phyloP scores from a whole-genome alignment of 2,329 filamentous ascomycete species.

The Tolypocladium inflatum region DNA sequence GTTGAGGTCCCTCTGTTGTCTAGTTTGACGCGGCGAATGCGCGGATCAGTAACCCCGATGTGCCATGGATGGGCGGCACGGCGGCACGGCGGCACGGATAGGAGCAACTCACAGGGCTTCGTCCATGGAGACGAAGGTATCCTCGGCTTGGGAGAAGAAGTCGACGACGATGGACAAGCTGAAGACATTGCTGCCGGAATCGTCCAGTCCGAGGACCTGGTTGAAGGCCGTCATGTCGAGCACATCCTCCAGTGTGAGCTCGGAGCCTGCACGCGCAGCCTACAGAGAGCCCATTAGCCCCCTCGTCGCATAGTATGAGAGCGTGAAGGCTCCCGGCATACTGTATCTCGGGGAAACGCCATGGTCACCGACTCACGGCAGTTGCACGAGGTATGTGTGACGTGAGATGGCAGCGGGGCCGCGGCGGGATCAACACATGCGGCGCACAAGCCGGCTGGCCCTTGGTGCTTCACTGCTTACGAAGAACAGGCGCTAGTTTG shows the following conservation, averaged over 20 bases:
- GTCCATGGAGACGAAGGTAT: slow-evolving; percentile 82
- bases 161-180: slow-evolving; percentile 80
- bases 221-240: slow-evolving; percentile 77
- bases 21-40: slow-evolving; percentile 23
- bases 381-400: not conserved
- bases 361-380: not conserved
- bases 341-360: not conserved
- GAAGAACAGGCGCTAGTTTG: not conserved
- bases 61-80: not conserved
- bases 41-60: slow-evolving; percentile 1
- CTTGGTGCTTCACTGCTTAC: not conserved
- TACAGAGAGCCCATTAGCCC: too few relatives aligned
- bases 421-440: not conserved
- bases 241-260: slow-evolving; percentile 56
- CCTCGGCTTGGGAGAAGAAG: slow-evolving; percentile 85
- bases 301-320: too few relatives aligned
- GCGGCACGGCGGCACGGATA: not conserved
- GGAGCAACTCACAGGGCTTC: slow-evolving; percentile 58
- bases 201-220: slow-evolving; percentile 98
- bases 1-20: slow-evolving; percentile 57
- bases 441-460: not conserved
- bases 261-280: slow-evolving; percentile 8
- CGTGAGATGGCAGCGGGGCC: not conserved
- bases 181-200: slow-evolving; percentile 78
- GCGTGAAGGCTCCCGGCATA: too few relatives aligned